Percentiles rank a stretch among this genome's conserved stretches.
phyloP scores from a whole-genome alignment of 805 yeast genomes.

The Candida pseudoglaebosa region DNA sequence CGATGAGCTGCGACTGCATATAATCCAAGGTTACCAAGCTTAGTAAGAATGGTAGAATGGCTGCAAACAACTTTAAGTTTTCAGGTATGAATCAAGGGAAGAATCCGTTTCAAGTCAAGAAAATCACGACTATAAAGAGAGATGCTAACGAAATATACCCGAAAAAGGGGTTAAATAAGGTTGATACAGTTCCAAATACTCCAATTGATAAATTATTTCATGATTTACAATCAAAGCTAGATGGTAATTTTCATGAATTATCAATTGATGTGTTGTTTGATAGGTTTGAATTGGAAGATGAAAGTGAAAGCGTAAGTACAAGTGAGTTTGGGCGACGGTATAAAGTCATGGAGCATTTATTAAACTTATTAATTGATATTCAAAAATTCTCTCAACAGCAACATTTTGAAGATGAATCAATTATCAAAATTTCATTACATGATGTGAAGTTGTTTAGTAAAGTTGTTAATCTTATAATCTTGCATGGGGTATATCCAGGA shows the following conservation, averaged over 20 bases:
- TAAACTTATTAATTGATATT: constrained; percentile 34
- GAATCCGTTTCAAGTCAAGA: constrained; percentile 29
- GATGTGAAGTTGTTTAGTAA: constrained; percentile 75
- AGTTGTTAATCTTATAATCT: constrained; percentile 58
- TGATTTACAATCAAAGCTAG: constrained; percentile 22
- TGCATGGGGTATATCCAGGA: constrained; percentile 69
- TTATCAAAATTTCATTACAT: constrained; percentile 70
- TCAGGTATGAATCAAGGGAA: constrained; percentile 6
- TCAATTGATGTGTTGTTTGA: constrained; percentile 14
- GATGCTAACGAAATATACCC: constrained; percentile 30
- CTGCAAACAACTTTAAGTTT: not conserved
- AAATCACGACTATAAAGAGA: constrained; percentile 27
- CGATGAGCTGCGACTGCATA: too few relatives aligned
- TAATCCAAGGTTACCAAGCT: too few relatives aligned
- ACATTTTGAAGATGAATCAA: constrained; percentile 20
- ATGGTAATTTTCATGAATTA: constrained; percentile 21
- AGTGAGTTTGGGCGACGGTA: constrained; percentile 9
- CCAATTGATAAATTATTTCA: constrained; percentile 35
- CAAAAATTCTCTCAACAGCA: constrained; percentile 32
- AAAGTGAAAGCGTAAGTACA: not conserved
- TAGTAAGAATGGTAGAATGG: too few relatives aligned
- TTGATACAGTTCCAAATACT: constrained; percentile 21
- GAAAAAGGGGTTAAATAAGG: constrained; percentile 32
- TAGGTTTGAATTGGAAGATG: constrained; percentile 7
- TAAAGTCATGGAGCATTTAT: constrained; percentile 24